Conservation (phyloP, 2,329 filamentous ascomycete species). For the Colletotrichum sp. region DNA sequence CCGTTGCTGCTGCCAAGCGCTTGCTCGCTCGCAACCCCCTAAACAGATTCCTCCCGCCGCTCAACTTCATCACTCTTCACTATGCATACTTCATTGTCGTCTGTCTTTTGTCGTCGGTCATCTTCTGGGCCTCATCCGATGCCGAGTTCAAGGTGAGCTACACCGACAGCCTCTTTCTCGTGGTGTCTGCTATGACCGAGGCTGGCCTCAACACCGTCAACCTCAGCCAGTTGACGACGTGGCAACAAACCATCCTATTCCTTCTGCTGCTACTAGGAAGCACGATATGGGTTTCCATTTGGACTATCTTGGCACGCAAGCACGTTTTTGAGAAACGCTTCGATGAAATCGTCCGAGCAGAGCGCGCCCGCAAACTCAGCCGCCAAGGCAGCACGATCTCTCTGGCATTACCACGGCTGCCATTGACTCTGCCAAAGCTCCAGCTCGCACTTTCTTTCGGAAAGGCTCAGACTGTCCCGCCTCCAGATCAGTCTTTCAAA, state of each 20-base stretch:
- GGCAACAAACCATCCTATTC: conserved; percentile 71
- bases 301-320: conserved; percentile 66
- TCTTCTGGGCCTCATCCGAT: conserved; percentile 65
- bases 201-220: conserved; percentile 73
- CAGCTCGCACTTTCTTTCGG: background rate
- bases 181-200: conserved; percentile 70
- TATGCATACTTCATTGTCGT: conserved; percentile 69
- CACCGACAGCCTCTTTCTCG: conserved; percentile 70
- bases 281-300: conserved; percentile 68
- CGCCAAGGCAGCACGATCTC: background rate
- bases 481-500: background rate
- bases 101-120: conserved; percentile 59
- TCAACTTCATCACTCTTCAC: conserved; percentile 70
- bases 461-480: background rate
- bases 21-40: background rate
- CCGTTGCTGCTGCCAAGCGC: background rate
- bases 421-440: background rate
- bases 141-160: conserved; percentile 60
- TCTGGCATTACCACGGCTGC: background rate
- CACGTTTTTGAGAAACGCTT: conserved; percentile 68
- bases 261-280: conserved; percentile 70
- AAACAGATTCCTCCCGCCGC: conserved; percentile 34
- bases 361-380: conserved; percentile 35
- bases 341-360: conserved; percentile 51
- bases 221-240: conserved; percentile 67